phyloP scores from a whole-genome alignment of 441 rosid species.

The Gossypium aridum region DNA sequence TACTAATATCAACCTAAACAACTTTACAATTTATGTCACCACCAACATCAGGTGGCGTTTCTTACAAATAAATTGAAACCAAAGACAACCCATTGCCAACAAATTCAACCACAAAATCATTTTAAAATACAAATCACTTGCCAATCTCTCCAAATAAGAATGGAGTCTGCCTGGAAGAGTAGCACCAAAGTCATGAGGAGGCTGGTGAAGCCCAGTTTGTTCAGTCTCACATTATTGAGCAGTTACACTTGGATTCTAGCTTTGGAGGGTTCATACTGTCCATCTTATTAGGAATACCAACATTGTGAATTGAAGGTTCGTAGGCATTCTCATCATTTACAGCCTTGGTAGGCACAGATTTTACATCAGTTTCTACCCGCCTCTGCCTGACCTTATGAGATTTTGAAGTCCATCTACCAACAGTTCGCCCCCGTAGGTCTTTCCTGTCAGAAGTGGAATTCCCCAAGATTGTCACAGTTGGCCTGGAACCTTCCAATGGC shows the following conservation, averaged over 20 bases:
- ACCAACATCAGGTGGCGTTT: constrained; percentile 33
- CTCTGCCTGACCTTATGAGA: constrained; percentile 48
- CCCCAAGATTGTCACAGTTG: constrained; percentile 67
- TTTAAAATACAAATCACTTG: constrained; percentile 27
- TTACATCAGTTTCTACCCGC: constrained; percentile 44
- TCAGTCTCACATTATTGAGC: constrained; percentile 75
- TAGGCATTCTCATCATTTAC: constrained; percentile 80
- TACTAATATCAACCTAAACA: constrained; percentile 30
- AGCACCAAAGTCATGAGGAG: constrained; percentile 6
- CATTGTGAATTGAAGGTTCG: constrained; percentile 44
- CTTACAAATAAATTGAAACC: constrained; percentile 35
- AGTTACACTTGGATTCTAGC: constrained; percentile 95
- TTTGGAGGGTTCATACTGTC: constrained; percentile 72
- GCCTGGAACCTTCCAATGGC: constrained; percentile 50
- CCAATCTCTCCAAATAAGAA: constrained; percentile 4
- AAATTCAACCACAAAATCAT: constrained; percentile 27
- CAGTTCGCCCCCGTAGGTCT: constrained; percentile 46
- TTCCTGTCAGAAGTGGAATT: constrained; percentile 46
- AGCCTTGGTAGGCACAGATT: constrained; percentile 26
- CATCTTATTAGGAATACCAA: constrained; percentile 53
- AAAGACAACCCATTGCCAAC: constrained; percentile 31
- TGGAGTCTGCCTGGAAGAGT: neutral
- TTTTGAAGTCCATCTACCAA: constrained; percentile 44
- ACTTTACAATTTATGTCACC: constrained; percentile 59
- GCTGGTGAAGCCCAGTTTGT: constrained; percentile 7